phyloP scores from a whole-genome alignment of 371 early-diverging fungal species.

The Rhizopus arrhizus region DNA sequence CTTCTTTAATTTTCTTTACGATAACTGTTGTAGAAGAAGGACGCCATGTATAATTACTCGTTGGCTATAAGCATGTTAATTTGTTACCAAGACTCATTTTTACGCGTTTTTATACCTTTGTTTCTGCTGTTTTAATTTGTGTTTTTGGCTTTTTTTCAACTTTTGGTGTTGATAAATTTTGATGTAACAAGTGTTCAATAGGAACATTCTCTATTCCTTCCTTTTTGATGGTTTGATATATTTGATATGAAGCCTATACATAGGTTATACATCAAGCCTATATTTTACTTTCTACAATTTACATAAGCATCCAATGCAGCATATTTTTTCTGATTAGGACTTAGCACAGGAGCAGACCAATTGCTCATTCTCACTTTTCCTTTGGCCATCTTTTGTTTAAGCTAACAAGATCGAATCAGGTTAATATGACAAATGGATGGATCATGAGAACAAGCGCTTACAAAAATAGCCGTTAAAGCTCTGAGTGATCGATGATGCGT shows the following conservation, averaged over 20 bases:
- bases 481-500: conserved; percentile 43
- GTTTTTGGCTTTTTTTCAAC: not conserved
- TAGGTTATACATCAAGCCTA: not conserved
- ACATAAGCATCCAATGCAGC: conserved; percentile 68
- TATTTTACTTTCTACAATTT: conserved; percentile 1
- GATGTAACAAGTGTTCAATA: not conserved
- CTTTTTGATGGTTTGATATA: conserved; percentile 7
- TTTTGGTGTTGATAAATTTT: not conserved
- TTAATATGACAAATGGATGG: not conserved
- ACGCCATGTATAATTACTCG: not conserved
- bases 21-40: not conserved
- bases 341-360: conserved; percentile 45
- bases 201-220: not conserved
- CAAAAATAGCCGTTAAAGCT: conserved; percentile 46
- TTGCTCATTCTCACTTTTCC: conserved; percentile 49
- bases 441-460: conserved; percentile 22
- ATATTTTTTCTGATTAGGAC: conserved; percentile 46
- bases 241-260: conserved; percentile 23
- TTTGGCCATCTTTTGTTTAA: conserved; percentile 49
- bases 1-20: not conserved
- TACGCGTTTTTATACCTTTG: not conserved
- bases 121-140: not conserved
- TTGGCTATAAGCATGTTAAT: not conserved
- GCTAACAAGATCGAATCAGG: conserved; percentile 27
- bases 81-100: not conserved